Percentiles rank a stretch among this genome's conserved stretches.
phyloP scores from a whole-genome alignment of 192 early-diverging fungal species.

The Dimargaris xerosporica region DNA sequence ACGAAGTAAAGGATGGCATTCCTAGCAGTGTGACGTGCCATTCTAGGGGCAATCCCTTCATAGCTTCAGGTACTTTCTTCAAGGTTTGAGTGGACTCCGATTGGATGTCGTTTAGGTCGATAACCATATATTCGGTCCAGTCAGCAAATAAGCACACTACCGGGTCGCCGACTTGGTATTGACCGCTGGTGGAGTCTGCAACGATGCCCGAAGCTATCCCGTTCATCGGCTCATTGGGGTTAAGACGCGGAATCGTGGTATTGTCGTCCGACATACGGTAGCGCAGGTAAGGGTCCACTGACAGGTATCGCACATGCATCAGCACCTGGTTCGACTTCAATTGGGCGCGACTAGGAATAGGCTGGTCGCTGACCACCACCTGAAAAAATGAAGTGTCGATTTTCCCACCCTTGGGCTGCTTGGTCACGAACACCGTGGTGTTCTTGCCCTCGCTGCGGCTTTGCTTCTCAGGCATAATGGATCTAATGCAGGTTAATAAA shows the following conservation, averaged over 20 bases:
- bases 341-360: no score
- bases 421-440: no score
- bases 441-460: no score
- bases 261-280: slow-evolving; percentile 38
- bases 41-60: slow-evolving; percentile 28
- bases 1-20: slow-evolving; percentile 72
- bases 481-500: no score
- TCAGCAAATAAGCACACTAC: slow-evolving; percentile 33
- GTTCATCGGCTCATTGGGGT: slow-evolving; percentile 41
- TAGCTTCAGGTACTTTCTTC: slow-evolving; percentile 20
- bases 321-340: no score
- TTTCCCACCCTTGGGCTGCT: no score
- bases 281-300: slow-evolving; percentile 63
- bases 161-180: slow-evolving; percentile 41
- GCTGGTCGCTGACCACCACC: no score
- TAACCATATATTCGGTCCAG: slow-evolving; percentile 42
- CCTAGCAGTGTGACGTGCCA: slow-evolving; percentile 51
- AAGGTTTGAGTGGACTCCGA: slow-evolving; percentile 15
- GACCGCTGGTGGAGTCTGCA: slow-evolving; percentile 37
- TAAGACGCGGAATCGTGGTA: slow-evolving; percentile 27
- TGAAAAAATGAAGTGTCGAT: no score
- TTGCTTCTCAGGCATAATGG: no score
- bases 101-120: slow-evolving; percentile 15
- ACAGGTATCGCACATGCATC: slow-evolving; percentile 44
- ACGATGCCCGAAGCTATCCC: slow-evolving; percentile 47